Evolutionary conservation across 1,139 yeast genomes (phyloP), one percentile per base, ranked within the genome.

Genomic region (Diutina neorugosa): DNA sequence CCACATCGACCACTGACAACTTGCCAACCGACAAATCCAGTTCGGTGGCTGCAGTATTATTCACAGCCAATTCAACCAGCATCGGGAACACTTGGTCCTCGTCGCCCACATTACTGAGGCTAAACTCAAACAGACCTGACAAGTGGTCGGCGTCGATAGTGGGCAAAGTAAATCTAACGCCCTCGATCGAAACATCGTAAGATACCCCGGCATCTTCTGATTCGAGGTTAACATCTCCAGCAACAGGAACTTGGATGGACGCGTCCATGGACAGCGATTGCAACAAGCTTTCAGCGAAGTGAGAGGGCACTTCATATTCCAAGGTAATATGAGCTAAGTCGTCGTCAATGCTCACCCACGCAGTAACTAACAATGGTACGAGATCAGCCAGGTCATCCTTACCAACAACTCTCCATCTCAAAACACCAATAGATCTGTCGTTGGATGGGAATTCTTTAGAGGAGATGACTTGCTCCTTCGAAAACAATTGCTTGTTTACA

Each of bases 41-140:
- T 55, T 73, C 77, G 40, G 71, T 69, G 23, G 69, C 69, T 16
- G 54, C 54, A 23, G 65, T 67, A n/a, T 66, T 64, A 44, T 61
- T 61, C 43, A 66, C 55, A 51, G 69, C 70, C 65, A 84, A 82
- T 54, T 70, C 68, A 44, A 88, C 78, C 60, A 81, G 81, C 77
- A 93, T 82, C 57, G 98, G 98, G 86, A 90, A 91, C 63, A 93
- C 75, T 20, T 84, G 78, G 58, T 90, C 96, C 67, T 93, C 98
- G 56, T 80, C 82, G 52, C 75, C 82, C 5, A 46, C 31, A 8
- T 84, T 86, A 58, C 84, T 85, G 56, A 90, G 81, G 14, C 83
- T 68, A 64, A 91, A 84, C 65, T 88, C 96, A 66, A 93, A 84
- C 44, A 90, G 81, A 23, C 96, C 96, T 51, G 79, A 75, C 18